A percentile compares a stretch with the other conserved stretches of the same genome.
Evolutionary conservation across 257 asterid genomes (phyloP).

Genomic region (Vinca minor): DNA sequence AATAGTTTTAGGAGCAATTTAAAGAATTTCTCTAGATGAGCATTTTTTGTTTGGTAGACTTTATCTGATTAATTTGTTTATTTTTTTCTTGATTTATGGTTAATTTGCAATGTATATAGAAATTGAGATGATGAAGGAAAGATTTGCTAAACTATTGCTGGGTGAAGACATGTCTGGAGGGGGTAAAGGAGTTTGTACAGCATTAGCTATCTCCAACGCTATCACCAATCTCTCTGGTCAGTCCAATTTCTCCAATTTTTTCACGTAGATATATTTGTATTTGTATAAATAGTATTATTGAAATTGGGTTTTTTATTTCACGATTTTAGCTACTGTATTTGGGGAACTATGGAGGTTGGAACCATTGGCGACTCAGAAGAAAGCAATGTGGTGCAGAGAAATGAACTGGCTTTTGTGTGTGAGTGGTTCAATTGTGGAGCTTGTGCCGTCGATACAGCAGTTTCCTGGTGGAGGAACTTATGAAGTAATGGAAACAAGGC

Average conservation of each 20-base stretch:
- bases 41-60: background rate
- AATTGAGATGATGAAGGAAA: constrained; percentile 83
- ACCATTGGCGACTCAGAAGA: constrained; percentile 81
- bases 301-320: constrained; percentile 4
- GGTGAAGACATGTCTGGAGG: constrained; percentile 99
- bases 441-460: constrained; percentile 77
- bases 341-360: constrained; percentile 97
- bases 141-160: constrained; percentile 83
- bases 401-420: constrained; percentile 90
- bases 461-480: constrained; percentile 76
- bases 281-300: constrained; percentile 1
- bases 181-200: constrained; percentile 92
- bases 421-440: constrained; percentile 87
- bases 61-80: background rate
- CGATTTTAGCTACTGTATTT: constrained; percentile 69
- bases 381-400: constrained; percentile 89
- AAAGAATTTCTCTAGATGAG: no score
- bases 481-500: constrained; percentile 79
- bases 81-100: background rate
- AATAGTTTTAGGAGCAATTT: no score
- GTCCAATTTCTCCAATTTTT: constrained; percentile 3
- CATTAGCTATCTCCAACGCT: constrained; percentile 91
- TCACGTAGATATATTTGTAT: background rate
- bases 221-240: constrained; percentile 92
- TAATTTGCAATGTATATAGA: constrained; percentile 28